A percentile compares a stretch with the other conserved stretches of the same genome.
Conservation (phyloP, 2,329 filamentous ascomycete genomes). For the Fusarium sp. region DNA sequence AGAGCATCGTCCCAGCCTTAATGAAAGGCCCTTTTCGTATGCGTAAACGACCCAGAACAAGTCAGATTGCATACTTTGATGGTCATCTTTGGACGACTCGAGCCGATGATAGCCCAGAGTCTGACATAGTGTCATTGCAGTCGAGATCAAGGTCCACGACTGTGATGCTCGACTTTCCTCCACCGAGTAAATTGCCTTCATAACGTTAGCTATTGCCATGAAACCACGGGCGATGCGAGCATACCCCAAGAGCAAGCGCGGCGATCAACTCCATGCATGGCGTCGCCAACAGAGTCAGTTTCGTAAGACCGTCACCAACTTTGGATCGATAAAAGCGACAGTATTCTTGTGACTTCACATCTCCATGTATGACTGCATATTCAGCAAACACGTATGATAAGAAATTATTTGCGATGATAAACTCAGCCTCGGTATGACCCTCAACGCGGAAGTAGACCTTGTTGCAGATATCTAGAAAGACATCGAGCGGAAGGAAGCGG, state of each 20-base stretch:
- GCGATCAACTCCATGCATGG: constrained; percentile 47
- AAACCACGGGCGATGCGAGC: background rate
- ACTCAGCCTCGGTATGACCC: constrained; percentile 45
- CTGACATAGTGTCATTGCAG: constrained; percentile 47
- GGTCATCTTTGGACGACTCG: background rate
- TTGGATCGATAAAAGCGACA: constrained; percentile 42
- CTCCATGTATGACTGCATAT: constrained; percentile 40
- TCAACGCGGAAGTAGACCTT: constrained; percentile 50
- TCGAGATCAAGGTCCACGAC: constrained; percentile 50
- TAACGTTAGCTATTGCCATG: rapidly evolving
- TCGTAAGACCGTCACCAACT: constrained; percentile 36
- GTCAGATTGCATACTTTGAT: background rate
- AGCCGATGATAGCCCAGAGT: constrained; percentile 47
- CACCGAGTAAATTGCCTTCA: constrained; percentile 45
- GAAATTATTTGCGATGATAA: constrained; percentile 49
- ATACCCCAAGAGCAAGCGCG: constrained; percentile 48
- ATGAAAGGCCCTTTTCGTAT: constrained; percentile 49
- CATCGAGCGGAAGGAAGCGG: constrained; percentile 45
- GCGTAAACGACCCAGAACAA: constrained; percentile 51
- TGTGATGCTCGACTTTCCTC: constrained; percentile 45
- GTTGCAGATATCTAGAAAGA: constrained; percentile 45
- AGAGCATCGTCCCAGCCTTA: constrained; percentile 48
- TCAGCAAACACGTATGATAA: constrained; percentile 49
- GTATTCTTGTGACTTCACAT: constrained; percentile 35
- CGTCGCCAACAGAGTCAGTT: constrained; percentile 46